These are phyloP conservation scores for Parasarocladium wereldwijsianum DNA, from an alignment of 2,329 filamentous ascomycete genomes.

Conservation along the genomic window DNA sequence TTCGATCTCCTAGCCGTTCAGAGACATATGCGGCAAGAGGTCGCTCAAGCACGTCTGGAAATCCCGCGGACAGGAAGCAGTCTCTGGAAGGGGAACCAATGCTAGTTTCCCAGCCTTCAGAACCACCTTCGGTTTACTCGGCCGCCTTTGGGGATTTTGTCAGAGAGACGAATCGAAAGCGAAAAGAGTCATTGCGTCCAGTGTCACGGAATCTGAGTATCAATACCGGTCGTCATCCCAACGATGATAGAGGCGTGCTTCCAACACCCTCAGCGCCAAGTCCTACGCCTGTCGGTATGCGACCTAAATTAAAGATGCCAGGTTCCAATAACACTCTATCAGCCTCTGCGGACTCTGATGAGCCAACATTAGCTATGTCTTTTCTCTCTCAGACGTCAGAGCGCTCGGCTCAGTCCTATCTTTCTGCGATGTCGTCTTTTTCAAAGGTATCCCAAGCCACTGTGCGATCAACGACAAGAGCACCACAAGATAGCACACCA, in stretches of 20 bases:
- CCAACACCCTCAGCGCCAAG: constrained; percentile 19
- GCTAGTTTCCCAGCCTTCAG: too few relatives aligned
- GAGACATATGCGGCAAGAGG: too few relatives aligned
- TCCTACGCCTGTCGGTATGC: constrained; percentile 14
- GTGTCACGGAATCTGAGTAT: background rate
- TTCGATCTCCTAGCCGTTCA: background rate
- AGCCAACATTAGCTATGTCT: constrained; percentile 1
- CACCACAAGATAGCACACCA: constrained; percentile 16
- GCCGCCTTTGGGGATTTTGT: background rate
- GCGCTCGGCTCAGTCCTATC: constrained; percentile 9
- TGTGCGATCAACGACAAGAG: constrained; percentile 12
- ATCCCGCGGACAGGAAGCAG: background rate
- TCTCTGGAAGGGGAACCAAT: background rate
- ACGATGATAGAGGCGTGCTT: constrained; percentile 6
- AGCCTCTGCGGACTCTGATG: background rate
- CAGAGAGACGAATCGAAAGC: background rate
- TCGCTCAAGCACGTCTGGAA: background rate
- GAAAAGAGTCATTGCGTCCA: background rate
- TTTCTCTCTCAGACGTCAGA: constrained; percentile 9
- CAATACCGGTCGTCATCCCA: background rate
- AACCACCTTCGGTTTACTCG: background rate
- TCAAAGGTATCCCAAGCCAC: constrained; percentile 12
- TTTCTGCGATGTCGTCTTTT: constrained; percentile 7
- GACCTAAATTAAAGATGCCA: constrained; percentile 16
- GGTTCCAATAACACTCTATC: constrained; percentile 7